These are phyloP conservation scores for Yamadazyma scolyti DNA, from an alignment of 805 yeast species.

Conservation along the genomic window DNA sequence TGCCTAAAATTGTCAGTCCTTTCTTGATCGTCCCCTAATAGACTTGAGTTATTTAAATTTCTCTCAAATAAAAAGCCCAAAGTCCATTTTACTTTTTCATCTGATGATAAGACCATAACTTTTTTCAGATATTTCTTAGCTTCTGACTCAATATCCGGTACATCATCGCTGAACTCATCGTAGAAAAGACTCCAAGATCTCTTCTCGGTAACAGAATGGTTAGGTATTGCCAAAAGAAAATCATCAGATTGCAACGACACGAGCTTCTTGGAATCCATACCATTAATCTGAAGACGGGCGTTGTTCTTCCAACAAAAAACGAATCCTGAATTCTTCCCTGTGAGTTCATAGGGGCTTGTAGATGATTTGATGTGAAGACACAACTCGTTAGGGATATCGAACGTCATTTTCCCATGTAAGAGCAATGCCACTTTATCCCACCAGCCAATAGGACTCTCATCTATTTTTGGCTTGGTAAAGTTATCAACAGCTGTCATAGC, in stretches of 20 bases:
- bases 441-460: conserved; percentile 45
- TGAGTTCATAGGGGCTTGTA: conserved; percentile 52
- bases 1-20: conserved; percentile 51
- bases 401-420: conserved; percentile 50
- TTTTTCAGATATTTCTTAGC: conserved; percentile 32
- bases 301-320: conserved; percentile 63
- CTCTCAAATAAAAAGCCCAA: conserved; percentile 73
- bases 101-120: conserved; percentile 51
- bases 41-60: conserved; percentile 33
- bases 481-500: conserved; percentile 41
- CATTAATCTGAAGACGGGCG: conserved; percentile 48
- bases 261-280: conserved; percentile 45
- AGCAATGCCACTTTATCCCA: conserved; percentile 54
- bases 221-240: conserved; percentile 57
- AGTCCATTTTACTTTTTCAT: conserved; percentile 73
- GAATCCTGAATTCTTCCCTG: conserved; percentile 59
- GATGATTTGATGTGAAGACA: conserved; percentile 63
- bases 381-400: conserved; percentile 49
- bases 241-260: conserved; percentile 51
- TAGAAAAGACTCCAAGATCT: conserved; percentile 37
- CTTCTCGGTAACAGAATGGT: conserved; percentile 34
- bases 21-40: conserved; percentile 31
- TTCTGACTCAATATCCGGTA: conserved; percentile 22
- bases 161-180: conserved; percentile 17
- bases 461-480: conserved; percentile 43